Base-by-base conservation (phyloP, 441 rosid species). In the Erysimum cheiri region DNA sequence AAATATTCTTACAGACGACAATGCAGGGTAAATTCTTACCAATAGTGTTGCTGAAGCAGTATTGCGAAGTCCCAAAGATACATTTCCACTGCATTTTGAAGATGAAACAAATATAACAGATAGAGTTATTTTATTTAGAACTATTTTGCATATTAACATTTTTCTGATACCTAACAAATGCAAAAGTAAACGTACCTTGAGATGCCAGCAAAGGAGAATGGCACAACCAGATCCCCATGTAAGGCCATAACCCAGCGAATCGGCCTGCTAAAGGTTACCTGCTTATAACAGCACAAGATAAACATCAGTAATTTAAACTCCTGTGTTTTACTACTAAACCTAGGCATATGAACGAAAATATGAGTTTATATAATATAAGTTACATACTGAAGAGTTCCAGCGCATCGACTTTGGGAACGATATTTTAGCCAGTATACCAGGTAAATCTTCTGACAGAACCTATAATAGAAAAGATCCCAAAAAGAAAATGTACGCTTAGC, bases 231-330 rank as follows among this genome's bases (percentile, higher is more conserved):
- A 69, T 85, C 90, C 69, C 99, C 99, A 68, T 92, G 97, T 72
- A 95, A 80, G 77, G 98, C 96, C 91, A 92, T 73, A 76, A 95
- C 84, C 99, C 99, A 95, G 75, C 97, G 96, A 72, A 95, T 73
- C 52, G 99, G 99, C 74, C 99, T 82, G 83, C 98, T 90, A 82
- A 94, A 92, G 80, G 83, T 53, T 52, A 88, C 86, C 99, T 94
- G 81, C 47, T 36, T 44, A 66, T 54, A 59, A 65, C 44, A 54
- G 70, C 57, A 54, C 40, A 60, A 26, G 47, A 61, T 48, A 39
- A 36, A 60, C 3, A 62, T 49, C 70, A 56, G 33, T 63, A 32
- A 39, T 11, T n/a, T 7, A 63, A 55, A 69, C 35, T 3, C 36
- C 32, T 31, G 24, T 48, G 26, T 62, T 47, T 60, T 43, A 69